Base-by-base conservation (phyloP, 1,284 basidiomycete species). In the Chiua sp. region DNA sequence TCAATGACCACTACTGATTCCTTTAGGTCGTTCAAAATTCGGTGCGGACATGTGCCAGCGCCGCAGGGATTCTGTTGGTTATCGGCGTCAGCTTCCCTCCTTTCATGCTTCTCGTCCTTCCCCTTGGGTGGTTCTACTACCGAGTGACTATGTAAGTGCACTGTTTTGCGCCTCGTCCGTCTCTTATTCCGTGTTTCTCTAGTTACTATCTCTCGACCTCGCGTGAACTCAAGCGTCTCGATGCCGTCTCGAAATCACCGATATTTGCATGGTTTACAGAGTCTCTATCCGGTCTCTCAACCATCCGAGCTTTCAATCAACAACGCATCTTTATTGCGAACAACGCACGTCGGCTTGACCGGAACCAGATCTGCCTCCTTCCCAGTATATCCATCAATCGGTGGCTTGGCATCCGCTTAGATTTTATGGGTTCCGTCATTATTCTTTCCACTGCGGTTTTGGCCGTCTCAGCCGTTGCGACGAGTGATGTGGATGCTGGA, bases 211-310 rank as follows among this genome's bases (percentile, higher is more conserved):
- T 98, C 20, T 82, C 93, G 2, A 96, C 96, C 0, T 95, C 93
- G 15, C 88, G 95, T 54, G 95, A 97, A 74, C 83, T 98, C 51
- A 97, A 98, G 75, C 90, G 96, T 26, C 83, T 98, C 12, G 96
- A 98, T 69, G 91, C 96, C 7, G 89, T 93, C 32, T 92, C 92
- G 15, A 90, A 92, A 58, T 94, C 93, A 2, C 96, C 96, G 12
- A 94, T 98, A 65, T 97, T 98, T 72, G 87, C 87, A 0, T 93
- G 91, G 87, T 93, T 94, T 72, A 90, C 92, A 22, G 95, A 98
- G 74, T 91, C 92, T 0, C 80, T 98, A 13, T 84, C 87, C 6
- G 96, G 96, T 11, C 78, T 96, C 12, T 86, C 91, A 2, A 94
- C 93, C 22, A 97, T 98, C 68, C 87, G 95, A 4, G 93, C 91